These are phyloP conservation scores for Lasiosphaeria miniovina DNA, from an alignment of 495 filamentous ascomycete species.

Conservation along the genomic window DNA sequence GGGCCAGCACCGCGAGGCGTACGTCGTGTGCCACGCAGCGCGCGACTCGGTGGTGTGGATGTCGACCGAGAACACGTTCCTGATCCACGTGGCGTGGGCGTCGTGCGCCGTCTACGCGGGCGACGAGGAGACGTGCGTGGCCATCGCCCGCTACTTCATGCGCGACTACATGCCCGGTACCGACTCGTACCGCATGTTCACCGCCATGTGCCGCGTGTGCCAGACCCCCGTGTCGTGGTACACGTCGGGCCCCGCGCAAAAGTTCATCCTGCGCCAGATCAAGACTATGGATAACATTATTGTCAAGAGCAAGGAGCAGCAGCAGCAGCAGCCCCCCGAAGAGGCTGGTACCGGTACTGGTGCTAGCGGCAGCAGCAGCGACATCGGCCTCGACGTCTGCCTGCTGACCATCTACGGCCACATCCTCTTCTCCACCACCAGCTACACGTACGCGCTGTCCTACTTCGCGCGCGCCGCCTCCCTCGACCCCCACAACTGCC, in stretches of 20 bases:
- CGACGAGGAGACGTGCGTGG: slow-evolving; percentile 74
- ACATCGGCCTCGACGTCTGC: slow-evolving; percentile 51
- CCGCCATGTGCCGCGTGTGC: slow-evolving; percentile 64
- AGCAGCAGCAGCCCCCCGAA: slow-evolving; percentile 5
- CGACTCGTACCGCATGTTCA: slow-evolving; percentile 80
- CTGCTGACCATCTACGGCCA: slow-evolving; percentile 86
- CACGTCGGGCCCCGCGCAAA: slow-evolving; percentile 64
- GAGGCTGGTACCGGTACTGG: slow-evolving; percentile 22
- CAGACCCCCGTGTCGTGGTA: slow-evolving; percentile 57
- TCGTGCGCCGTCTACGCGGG: slow-evolving; percentile 75
- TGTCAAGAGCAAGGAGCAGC: slow-evolving; percentile 11
- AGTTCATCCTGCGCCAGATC: slow-evolving; percentile 85
- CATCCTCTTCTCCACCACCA: slow-evolving; percentile 73
- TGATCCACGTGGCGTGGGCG: slow-evolving; percentile 78
- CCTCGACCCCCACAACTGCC: slow-evolving; percentile 69
- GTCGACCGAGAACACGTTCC: slow-evolving; percentile 60
- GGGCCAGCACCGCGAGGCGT: slow-evolving; percentile 60
- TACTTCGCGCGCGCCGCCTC: slow-evolving; percentile 88
- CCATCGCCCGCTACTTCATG: slow-evolving; percentile 76
- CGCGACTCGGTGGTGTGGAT: slow-evolving; percentile 77
- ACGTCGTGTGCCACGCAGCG: slow-evolving; percentile 70
- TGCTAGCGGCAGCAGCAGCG: slow-evolving; percentile 24
- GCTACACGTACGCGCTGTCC: slow-evolving; percentile 75
- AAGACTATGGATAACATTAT: slow-evolving; percentile 73
- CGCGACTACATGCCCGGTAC: slow-evolving; percentile 78